A percentile compares a stretch with the other conserved stretches of the same genome.
phyloP scores from a whole-genome alignment of 768 basidiomycete genomes.

The Gloeostereum incarnatum region DNA sequence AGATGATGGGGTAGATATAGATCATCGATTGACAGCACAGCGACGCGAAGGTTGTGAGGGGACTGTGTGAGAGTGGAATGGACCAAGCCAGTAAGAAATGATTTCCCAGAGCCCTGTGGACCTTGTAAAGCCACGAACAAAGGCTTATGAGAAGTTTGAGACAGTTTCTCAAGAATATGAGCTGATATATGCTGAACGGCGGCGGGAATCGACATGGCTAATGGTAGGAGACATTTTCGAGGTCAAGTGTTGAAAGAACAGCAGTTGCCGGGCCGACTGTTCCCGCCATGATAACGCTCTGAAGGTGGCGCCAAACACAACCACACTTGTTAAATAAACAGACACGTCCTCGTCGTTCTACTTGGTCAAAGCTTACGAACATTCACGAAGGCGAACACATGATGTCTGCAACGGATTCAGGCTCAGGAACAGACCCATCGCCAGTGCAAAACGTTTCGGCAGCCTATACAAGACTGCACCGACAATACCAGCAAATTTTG shows the following conservation, averaged over 20 bases:
- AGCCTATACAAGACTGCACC: slow-evolving; percentile 44
- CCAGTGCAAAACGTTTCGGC: slow-evolving; percentile 39
- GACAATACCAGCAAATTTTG: slow-evolving; percentile 81
- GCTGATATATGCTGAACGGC: slow-evolving; percentile 26
- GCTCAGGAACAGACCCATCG: slow-evolving; percentile 26
- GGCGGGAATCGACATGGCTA: too few species aligned
- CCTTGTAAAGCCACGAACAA: slow-evolving; percentile 87
- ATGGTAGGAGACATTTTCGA: too few species aligned
- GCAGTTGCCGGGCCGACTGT: too few species aligned
- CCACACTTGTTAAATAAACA: too few species aligned
- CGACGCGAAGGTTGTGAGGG: slow-evolving; percentile 45
- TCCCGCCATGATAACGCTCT: too few species aligned
- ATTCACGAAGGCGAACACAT: too few species aligned
- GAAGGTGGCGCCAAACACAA: too few species aligned
- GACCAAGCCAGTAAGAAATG: slow-evolving; percentile 61
- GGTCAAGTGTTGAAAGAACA: too few species aligned
- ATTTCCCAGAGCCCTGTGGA: slow-evolving; percentile 92
- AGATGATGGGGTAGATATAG: slow-evolving; percentile 71
- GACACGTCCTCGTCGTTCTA: too few species aligned
- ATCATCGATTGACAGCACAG: slow-evolving; percentile 73
- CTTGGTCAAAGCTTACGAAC: too few species aligned
- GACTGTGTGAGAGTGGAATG: slow-evolving; percentile 27
- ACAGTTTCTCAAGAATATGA: slow-evolving; percentile 28
- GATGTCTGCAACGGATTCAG: slow-evolving; percentile 39
- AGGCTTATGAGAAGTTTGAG: slow-evolving; percentile 27